Evolutionary conservation across 108 stramenopile species (phyloP).

Genomic region (Bacterosira constricta): DNA sequence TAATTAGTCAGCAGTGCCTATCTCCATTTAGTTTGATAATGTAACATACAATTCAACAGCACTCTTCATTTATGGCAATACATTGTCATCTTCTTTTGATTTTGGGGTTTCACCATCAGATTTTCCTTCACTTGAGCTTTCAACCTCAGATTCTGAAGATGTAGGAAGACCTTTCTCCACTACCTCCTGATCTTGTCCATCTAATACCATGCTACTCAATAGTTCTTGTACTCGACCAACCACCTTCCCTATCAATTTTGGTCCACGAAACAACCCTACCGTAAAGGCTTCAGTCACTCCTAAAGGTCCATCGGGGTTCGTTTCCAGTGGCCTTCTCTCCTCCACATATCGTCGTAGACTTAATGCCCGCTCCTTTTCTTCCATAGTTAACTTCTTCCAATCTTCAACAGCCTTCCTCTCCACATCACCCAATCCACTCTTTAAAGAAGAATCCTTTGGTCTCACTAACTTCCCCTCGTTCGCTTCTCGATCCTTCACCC

Average conservation of each 20-base stretch:
- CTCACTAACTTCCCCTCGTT: conserved; percentile 57
- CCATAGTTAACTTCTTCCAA: conserved; percentile 58
- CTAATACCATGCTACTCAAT: conserved; percentile 57
- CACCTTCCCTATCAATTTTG: conserved; percentile 59
- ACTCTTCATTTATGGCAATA: too few species aligned
- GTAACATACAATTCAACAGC: not conserved
- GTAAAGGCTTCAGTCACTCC: conserved; percentile 72
- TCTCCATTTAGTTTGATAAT: conserved; percentile 1
- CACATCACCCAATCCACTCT: conserved; percentile 70
- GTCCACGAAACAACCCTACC: conserved; percentile 72
- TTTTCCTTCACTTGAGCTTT: too few species aligned
- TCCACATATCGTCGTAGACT: conserved; percentile 60
- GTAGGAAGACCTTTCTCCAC: conserved; percentile 4
- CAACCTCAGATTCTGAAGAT: not conserved
- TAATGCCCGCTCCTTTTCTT: conserved; percentile 68
- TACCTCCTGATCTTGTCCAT: conserved; percentile 25
- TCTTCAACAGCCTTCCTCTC: conserved; percentile 67
- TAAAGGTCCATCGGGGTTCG: conserved; percentile 47
- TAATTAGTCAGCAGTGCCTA: too few species aligned
- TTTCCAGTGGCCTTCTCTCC: conserved; percentile 78
- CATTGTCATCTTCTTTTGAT: not conserved
- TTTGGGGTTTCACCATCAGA: not conserved
- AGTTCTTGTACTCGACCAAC: conserved; percentile 69
- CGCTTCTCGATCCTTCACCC: conserved; percentile 53
- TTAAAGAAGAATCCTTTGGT: conserved; percentile 71